phyloP scores from a whole-genome alignment of 2,329 filamentous ascomycete genomes.

The Cercospora zeae-maydis region DNA sequence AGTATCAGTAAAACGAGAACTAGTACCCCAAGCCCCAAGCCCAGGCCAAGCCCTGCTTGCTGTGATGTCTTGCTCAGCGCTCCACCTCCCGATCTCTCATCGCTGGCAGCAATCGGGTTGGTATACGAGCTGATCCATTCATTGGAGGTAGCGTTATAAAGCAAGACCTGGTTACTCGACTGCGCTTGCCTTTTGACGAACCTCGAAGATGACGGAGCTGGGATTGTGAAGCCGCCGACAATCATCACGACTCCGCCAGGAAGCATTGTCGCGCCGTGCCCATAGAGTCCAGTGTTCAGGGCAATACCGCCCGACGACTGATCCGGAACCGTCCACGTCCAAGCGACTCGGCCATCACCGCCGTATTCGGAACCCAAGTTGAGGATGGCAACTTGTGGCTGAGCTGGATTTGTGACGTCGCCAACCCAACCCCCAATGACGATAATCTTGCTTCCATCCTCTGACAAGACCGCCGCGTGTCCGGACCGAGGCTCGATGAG shows the following conservation, averaged over 20 bases:
- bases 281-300: conserved; percentile 53
- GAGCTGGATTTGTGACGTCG: conserved; percentile 68
- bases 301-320: conserved; percentile 44
- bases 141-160: conserved; percentile 61
- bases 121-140: conserved; percentile 57
- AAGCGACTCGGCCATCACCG: conserved; percentile 48
- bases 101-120: conserved; percentile 33
- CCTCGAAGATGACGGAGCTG: conserved; percentile 36
- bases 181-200: conserved; percentile 37
- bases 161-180: conserved; percentile 44
- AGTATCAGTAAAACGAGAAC: conserved; percentile 41
- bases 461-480: conserved; percentile 76
- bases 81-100: conserved; percentile 24
- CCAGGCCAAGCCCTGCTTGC: conserved; percentile 46
- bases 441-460: conserved; percentile 73
- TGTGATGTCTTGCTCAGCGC: conserved; percentile 44
- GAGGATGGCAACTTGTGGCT: conserved; percentile 76
- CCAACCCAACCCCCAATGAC: conserved; percentile 92
- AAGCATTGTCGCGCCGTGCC: conserved; percentile 60
- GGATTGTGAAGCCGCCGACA: conserved; percentile 55
- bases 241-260: conserved; percentile 61
- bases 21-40: conserved; percentile 45
- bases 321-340: conserved; percentile 66
- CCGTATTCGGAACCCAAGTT: conserved; percentile 72
- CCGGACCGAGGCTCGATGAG: conserved; percentile 78